Percentiles rank a stretch among this genome's conserved stretches.
Evolutionary conservation across 129 eudicot species (phyloP).

Genomic region (Flaveria bidentis): DNA sequence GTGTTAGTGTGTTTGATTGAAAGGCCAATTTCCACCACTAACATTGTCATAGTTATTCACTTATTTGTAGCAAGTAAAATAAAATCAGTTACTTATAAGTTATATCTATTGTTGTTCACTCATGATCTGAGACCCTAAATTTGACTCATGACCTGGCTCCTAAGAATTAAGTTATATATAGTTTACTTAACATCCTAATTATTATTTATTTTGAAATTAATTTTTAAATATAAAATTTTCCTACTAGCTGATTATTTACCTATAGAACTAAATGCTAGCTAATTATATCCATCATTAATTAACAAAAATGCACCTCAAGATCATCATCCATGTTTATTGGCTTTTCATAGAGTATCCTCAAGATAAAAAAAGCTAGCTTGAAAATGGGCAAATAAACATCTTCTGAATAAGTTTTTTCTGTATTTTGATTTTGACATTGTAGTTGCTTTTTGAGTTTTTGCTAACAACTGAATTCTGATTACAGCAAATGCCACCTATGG

Average conservation of each 20-base stretch:
- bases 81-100: not conserved
- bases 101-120: not conserved
- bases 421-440: not conserved
- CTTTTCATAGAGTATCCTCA: not conserved
- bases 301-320: not conserved
- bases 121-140: not conserved
- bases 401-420: not conserved
- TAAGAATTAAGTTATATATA: not conserved
- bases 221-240: not conserved
- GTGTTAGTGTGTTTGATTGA: no score
- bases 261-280: not conserved
- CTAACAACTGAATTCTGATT: not conserved
- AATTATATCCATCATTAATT: not conserved
- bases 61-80: not conserved
- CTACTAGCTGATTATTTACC: not conserved
- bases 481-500: not conserved
- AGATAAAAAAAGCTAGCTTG: not conserved
- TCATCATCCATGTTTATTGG: not conserved
- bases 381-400: not conserved
- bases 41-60: not conserved
- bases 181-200: not conserved
- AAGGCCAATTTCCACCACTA: no score
- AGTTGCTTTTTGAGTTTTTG: not conserved
- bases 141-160: not conserved
- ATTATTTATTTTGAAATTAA: not conserved